Base-by-base conservation (phyloP, 2,329 filamentous ascomycete genomes). In the Diaporthe velutina region DNA sequence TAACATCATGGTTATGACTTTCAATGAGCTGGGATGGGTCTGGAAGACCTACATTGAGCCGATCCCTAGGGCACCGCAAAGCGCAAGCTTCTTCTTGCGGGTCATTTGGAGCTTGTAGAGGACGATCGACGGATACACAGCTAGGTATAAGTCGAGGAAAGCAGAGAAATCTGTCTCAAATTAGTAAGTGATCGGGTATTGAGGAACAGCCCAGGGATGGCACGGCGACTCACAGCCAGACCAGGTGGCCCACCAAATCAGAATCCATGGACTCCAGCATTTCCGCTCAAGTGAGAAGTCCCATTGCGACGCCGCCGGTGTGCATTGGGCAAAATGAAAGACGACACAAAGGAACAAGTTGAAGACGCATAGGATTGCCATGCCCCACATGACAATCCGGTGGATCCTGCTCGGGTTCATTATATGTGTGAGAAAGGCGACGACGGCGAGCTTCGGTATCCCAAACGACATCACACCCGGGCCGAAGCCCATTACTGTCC, bases 281-380 rank as follows among this genome's bases (percentile, higher is more conserved):
- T 54, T 81, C 79, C 78, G 3, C 67, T 74, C 28, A 57, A 83
- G 79, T 3, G 78, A 77, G 25, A 81, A 80, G 66, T 83, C 78
- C 87, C 87, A 88, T 30, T 84, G 79, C 0, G 84, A 83, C 33
- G 74, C 55, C 4, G 78, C 74, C 0, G 87, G 86, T 2, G 78
- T 79, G 78, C 87, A 88, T 74, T 84, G 85, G 1, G 82, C 84
- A 52, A 86, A 84, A 1, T 86, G 76, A 8, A 87, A 80, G 22
- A 86, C 75, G 25, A 87, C 81, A 55, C 81, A 84, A 10, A 80
- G 80, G 0, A 83, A 73, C 10, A 85, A 78, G 3, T 81, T 79
- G 13, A 82, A 45, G 13, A 82, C 76, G 30, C 81, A 83, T 8
- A 80, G 45, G 6, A 77, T 30, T 22, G 64, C 64, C 64, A 68